These are phyloP conservation scores for Coccomyxa subellipsoidea DNA, from an alignment of 163 green algal genomes.

Conservation along the genomic window DNA sequence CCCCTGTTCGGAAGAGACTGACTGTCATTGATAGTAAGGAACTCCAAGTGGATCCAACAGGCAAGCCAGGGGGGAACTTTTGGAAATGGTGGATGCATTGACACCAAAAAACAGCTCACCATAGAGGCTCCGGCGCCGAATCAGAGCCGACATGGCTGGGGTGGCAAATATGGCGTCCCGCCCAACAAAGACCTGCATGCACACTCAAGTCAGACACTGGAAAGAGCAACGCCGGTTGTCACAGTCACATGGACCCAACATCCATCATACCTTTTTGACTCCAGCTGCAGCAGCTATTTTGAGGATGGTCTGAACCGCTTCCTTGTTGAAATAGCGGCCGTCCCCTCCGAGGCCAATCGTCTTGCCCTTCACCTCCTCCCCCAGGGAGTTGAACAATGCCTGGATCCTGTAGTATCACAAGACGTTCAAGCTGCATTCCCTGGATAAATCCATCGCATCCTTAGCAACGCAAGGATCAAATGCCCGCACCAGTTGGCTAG, in stretches of 20 bases:
- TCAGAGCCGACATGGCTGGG: conserved; percentile 84
- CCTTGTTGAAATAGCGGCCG: conserved; percentile 88
- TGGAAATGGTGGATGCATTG: too few species aligned
- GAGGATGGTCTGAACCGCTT: conserved; percentile 69
- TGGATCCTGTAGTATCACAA: conserved; percentile 65
- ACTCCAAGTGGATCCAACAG: not conserved
- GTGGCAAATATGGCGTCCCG: conserved; percentile 82
- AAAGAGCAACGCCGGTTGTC: too few species aligned
- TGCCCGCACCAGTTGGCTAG: conserved; percentile 88
- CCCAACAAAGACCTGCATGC: conserved; percentile 42
- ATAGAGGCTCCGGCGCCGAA: conserved; percentile 44
- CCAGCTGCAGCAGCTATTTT: conserved; percentile 88
- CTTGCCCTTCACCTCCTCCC: conserved; percentile 79
- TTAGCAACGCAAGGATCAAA: not conserved
- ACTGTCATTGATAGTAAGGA: not conserved
- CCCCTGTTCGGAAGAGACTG: conserved; percentile 68
- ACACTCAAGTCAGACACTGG: not conserved
- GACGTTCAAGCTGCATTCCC: not conserved
- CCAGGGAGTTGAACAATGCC: conserved; percentile 90
- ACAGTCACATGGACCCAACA: too few species aligned
- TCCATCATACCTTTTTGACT: conserved; percentile 68
- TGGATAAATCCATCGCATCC: not conserved
- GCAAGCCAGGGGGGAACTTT: too few species aligned
- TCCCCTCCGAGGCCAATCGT: conserved; percentile 83
- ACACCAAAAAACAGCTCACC: too few species aligned